Evolutionary conservation across 2,329 filamentous ascomycete genomes (phyloP).

Genomic region (Cladosporium halotolerans): DNA sequence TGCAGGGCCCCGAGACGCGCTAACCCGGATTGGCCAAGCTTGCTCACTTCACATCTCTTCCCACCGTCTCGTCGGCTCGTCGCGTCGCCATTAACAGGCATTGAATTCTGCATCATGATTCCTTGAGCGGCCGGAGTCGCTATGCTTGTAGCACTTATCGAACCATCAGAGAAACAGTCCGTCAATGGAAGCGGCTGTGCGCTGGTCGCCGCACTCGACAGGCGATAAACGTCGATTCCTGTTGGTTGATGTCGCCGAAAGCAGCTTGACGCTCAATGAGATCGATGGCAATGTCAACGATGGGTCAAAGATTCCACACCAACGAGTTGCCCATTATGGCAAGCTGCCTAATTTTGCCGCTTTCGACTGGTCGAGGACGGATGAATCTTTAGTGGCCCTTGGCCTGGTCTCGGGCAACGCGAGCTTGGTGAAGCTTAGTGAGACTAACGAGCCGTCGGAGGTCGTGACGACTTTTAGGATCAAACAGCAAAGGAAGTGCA

Average conservation of each 20-base stretch:
- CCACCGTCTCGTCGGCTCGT: neutral
- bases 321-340: slow-evolving; percentile 42
- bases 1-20: neutral
- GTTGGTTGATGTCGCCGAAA: slow-evolving; percentile 54
- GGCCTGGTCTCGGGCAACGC: slow-evolving; percentile 71
- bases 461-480: slow-evolving; percentile 59
- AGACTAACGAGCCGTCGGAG: slow-evolving; percentile 42
- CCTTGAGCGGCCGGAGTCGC: neutral
- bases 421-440: slow-evolving; percentile 66
- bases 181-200: slow-evolving; percentile 54
- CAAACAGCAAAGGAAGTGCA: slow-evolving; percentile 70
- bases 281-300: slow-evolving; percentile 28
- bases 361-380: slow-evolving; percentile 58
- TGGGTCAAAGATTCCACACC: slow-evolving; percentile 34
- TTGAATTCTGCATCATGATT: neutral
- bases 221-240: slow-evolving; percentile 51
- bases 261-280: slow-evolving; percentile 53
- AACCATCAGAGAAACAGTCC: neutral
- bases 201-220: slow-evolving; percentile 57
- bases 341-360: slow-evolving; percentile 57
- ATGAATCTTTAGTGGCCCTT: slow-evolving; percentile 64
- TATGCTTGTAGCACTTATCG: neutral
- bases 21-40: slow-evolving; percentile 2
- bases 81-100: neutral
- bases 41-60: slow-evolving; percentile 1